phyloP scores from a whole-genome alignment of 2,329 filamentous ascomycete species.

The Epichloe aotearoae region DNA sequence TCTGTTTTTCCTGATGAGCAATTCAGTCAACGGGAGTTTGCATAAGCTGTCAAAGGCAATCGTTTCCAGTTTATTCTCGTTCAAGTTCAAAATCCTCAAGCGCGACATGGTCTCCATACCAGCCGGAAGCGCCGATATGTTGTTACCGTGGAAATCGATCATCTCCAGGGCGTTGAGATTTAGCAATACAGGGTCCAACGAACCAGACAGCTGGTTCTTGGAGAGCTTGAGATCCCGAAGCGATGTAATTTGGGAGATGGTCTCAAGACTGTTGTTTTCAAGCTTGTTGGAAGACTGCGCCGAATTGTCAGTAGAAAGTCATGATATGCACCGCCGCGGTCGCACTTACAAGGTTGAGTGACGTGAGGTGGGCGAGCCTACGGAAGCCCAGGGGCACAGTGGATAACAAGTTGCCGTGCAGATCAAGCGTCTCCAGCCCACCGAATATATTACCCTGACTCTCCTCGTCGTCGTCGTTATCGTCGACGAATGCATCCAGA shows the following conservation, averaged over 20 bases:
- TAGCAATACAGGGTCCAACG: constrained; percentile 49
- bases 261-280: constrained; percentile 54
- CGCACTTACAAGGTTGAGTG: constrained; percentile 60
- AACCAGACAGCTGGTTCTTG: constrained; percentile 60
- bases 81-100: constrained; percentile 65
- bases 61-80: constrained; percentile 61
- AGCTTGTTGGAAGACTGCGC: constrained; percentile 67
- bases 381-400: constrained; percentile 64
- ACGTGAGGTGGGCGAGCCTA: constrained; percentile 59
- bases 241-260: constrained; percentile 58
- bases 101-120: constrained; percentile 52
- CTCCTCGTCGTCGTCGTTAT: constrained; percentile 45
- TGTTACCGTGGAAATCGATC: constrained; percentile 72
- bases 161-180: constrained; percentile 59
- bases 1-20: constrained; percentile 66
- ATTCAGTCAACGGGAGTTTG: constrained; percentile 56
- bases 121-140: constrained; percentile 56
- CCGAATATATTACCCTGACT: constrained; percentile 64
- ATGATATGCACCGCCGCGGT: not conserved
- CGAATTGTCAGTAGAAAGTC: constrained; percentile 9
- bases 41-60: constrained; percentile 59
- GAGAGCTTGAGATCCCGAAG: constrained; percentile 72
- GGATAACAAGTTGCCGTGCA: constrained; percentile 72
- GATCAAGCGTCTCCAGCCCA: constrained; percentile 64
- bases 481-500: constrained; percentile 36